Conservation (phyloP, 257 asterid genomes). For the Solanum stenotomum region DNA sequence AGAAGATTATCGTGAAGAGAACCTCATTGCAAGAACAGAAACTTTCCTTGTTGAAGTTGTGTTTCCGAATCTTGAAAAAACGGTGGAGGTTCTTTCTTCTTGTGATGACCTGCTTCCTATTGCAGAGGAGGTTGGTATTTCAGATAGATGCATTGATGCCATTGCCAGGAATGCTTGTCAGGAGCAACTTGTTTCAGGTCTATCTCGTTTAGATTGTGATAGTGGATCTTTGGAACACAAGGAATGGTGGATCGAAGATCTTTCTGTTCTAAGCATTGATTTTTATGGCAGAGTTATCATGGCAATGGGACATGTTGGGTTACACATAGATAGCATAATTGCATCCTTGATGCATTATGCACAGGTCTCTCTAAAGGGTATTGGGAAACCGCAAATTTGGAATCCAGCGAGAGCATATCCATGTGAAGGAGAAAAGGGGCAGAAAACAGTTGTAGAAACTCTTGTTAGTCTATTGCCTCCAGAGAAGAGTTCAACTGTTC, state of each 20-base stretch:
- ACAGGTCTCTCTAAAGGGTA: slow-evolving; percentile 35
- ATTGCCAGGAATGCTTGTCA: slow-evolving; percentile 42
- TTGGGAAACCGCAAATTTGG: slow-evolving; percentile 53
- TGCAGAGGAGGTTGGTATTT: slow-evolving; percentile 45
- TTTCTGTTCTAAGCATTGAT: slow-evolving; percentile 28
- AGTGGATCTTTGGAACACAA: slow-evolving; percentile 23
- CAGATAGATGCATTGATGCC: slow-evolving; percentile 25
- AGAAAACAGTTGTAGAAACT: slow-evolving; percentile 33
- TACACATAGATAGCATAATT: slow-evolving; percentile 35
- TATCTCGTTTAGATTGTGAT: slow-evolving; percentile 34
- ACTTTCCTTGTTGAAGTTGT: slow-evolving; percentile 44
- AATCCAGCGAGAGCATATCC: slow-evolving; percentile 39
- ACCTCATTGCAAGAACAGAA: slow-evolving; percentile 44
- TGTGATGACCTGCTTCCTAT: slow-evolving; percentile 37
- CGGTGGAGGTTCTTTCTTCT: slow-evolving; percentile 41
- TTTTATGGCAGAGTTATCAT: slow-evolving; percentile 35
- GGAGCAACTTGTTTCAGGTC: slow-evolving; percentile 52
- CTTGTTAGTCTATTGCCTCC: slow-evolving; percentile 39
- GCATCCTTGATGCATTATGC: slow-evolving; percentile 57
- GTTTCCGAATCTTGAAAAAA: slow-evolving; percentile 36
- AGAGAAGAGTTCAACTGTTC: slow-evolving; percentile 38
- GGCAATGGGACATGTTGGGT: slow-evolving; percentile 41
- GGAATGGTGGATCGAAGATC: slow-evolving; percentile 72
- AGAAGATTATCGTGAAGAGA: slow-evolving; percentile 41
- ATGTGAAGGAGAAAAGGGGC: slow-evolving; percentile 19